Percentiles rank a stretch among this genome's conserved stretches.
Conservation (phyloP, 225 moss, liverwort and hornwort genomes). For the Sphagnum contortum region DNA sequence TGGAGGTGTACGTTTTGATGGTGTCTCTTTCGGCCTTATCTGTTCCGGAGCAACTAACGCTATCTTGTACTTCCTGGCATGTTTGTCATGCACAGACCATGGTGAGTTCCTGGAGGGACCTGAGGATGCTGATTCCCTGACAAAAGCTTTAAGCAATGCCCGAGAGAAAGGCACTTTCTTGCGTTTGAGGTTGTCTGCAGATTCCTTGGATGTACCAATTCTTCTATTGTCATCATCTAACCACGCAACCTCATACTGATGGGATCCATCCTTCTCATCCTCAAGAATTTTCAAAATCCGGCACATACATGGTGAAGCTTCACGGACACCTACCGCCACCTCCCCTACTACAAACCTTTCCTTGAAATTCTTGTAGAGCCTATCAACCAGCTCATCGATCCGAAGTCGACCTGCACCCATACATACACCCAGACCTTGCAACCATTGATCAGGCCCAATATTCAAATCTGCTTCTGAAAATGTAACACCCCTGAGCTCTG, state of each 20-base stretch:
- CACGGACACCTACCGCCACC: conserved; percentile 65
- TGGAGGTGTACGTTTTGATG: conserved; percentile 23
- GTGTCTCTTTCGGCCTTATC: conserved; percentile 23
- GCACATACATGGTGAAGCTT: conserved; percentile 49
- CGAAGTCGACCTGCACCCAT: conserved; percentile 67
- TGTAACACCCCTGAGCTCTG: too few relatives aligned
- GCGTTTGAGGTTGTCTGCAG: conserved; percentile 54
- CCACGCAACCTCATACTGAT: conserved; percentile 84
- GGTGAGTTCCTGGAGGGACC: conserved; percentile 65
- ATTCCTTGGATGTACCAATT: conserved; percentile 38
- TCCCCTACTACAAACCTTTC: conserved; percentile 83
- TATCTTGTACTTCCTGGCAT: conserved; percentile 86
- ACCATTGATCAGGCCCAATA: too few relatives aligned
- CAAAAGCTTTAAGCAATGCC: conserved; percentile 83
- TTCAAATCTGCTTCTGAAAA: too few relatives aligned
- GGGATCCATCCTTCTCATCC: conserved; percentile 49
- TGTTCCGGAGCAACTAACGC: conserved; percentile 36
- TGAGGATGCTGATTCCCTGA: conserved; percentile 73
- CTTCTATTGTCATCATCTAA: conserved; percentile 81
- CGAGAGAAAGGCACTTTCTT: conserved; percentile 84
- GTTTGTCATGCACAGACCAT: conserved; percentile 86
- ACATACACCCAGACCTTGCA: too few relatives aligned
- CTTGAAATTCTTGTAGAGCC: conserved; percentile 86
- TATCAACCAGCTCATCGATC: conserved; percentile 93
- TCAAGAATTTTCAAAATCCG: conserved; percentile 75